Conservation (phyloP, 306 rosid species). For the Pueraria montana region DNA sequence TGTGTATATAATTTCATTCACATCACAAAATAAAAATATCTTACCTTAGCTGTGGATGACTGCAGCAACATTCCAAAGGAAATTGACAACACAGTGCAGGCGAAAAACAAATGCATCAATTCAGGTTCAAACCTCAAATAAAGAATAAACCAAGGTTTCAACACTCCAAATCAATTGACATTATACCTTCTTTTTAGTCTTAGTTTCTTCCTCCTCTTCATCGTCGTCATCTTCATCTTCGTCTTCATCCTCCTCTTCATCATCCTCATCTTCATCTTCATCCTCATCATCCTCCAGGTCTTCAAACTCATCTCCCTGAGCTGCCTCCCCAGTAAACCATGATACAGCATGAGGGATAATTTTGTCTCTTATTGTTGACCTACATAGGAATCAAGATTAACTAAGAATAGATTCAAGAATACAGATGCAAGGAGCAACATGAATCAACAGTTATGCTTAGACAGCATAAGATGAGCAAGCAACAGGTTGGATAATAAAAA, state of each 20-base stretch:
- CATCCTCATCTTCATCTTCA: constrained; percentile 63
- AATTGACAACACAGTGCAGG: not conserved
- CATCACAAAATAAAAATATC: not conserved
- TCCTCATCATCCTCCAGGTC: constrained; percentile 79
- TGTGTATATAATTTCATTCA: not conserved
- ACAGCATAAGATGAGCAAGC: not conserved
- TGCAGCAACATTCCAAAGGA: constrained; percentile 39
- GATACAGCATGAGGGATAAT: constrained; percentile 96
- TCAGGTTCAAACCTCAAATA: constrained; percentile 8
- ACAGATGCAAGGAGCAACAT: not conserved
- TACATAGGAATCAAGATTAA: constrained; percentile 30
- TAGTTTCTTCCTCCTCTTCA: constrained; percentile 66
- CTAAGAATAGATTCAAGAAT: not conserved
- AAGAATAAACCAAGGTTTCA: not conserved
- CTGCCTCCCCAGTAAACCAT: constrained; percentile 96
- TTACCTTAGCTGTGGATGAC: constrained; percentile 68
- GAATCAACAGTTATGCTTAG: not conserved
- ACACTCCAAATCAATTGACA: not conserved
- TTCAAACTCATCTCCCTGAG: constrained; percentile 77
- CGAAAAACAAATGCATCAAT: not conserved
- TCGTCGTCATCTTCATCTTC: constrained; percentile 44
- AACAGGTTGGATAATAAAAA: not conserved
- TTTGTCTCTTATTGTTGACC: constrained; percentile 93
- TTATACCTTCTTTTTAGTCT: constrained; percentile 75
- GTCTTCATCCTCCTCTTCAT: constrained; percentile 60